These are phyloP conservation scores for Globomyces sp. DNA, from an alignment of 371 early-diverging fungal genomes.

Conservation along the genomic window DNA sequence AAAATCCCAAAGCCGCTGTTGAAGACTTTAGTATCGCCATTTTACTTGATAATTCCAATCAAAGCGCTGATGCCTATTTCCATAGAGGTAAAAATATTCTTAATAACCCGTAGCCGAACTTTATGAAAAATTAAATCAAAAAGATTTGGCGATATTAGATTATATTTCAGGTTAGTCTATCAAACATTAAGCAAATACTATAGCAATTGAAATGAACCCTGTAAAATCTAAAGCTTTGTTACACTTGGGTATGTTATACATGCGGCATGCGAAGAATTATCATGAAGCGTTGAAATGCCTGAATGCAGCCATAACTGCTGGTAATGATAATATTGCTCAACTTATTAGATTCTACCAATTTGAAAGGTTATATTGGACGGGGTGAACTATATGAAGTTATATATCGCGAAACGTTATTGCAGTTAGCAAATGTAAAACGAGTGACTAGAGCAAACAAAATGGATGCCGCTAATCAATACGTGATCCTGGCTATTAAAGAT, in stretches of 20 bases:
- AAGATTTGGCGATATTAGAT: slow-evolving; percentile 38
- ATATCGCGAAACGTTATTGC: neutral
- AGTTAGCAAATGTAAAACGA: slow-evolving; percentile 2
- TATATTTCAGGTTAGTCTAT: slow-evolving; percentile 34
- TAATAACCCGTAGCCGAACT: neutral
- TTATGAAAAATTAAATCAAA: neutral
- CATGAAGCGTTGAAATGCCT: slow-evolving; percentile 42
- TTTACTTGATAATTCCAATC: slow-evolving; percentile 41
- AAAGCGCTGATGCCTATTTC: slow-evolving; percentile 40
- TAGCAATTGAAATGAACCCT: slow-evolving; percentile 47
- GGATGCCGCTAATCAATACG: slow-evolving; percentile 18
- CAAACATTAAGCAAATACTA: neutral
- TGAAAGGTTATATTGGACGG: slow-evolving; percentile 5
- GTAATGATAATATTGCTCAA: slow-evolving; percentile 20
- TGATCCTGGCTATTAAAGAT: slow-evolving; percentile 46
- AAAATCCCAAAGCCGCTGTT: slow-evolving; percentile 42
- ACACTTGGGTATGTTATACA: slow-evolving; percentile 48
- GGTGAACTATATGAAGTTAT: slow-evolving; percentile 18
- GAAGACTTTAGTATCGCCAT: slow-evolving; percentile 48
- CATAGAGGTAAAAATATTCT: slow-evolving; percentile 23
- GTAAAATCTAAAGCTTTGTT: slow-evolving; percentile 37
- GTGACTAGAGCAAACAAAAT: slow-evolving; percentile 12
- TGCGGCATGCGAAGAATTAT: slow-evolving; percentile 43
- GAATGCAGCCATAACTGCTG: slow-evolving; percentile 37
- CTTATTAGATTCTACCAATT: neutral